Evolutionary conservation across 1,139 yeast species (phyloP).

Genomic region (Taphrina confusa): DNA sequence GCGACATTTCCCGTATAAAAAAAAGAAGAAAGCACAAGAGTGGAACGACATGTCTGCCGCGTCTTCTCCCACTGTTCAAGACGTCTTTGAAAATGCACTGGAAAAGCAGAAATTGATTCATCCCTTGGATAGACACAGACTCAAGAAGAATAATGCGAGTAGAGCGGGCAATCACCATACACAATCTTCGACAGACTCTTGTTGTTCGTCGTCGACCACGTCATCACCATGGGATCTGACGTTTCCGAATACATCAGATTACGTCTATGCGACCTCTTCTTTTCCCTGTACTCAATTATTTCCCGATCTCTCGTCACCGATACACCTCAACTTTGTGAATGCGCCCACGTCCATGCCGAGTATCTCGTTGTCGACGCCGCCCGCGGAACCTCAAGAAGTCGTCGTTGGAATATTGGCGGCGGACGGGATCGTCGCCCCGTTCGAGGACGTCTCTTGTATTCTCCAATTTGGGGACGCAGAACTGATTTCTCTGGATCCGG

Average conservation of each 20-base stretch:
- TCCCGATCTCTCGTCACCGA: too few species aligned
- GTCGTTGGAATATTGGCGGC: slow-evolving; percentile 2
- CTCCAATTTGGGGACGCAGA: not conserved
- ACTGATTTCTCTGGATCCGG: not conserved
- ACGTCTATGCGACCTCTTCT: too few species aligned
- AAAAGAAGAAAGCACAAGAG: too few species aligned
- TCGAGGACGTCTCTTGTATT: slow-evolving; percentile 8
- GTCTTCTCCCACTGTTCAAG: slow-evolving; percentile 1
- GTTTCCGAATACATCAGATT: too few species aligned
- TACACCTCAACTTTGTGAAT: not conserved
- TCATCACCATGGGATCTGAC: not conserved
- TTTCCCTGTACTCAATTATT: too few species aligned
- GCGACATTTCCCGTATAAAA: too few species aligned
- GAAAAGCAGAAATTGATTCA: not conserved
- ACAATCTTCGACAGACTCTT: not conserved
- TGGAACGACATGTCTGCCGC: not conserved
- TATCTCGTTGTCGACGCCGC: too few species aligned
- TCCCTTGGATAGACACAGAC: slow-evolving; percentile 2
- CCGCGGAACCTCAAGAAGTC: not conserved
- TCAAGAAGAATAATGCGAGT: not conserved
- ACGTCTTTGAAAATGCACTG: not conserved
- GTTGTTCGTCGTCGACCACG: not conserved
- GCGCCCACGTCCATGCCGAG: not conserved
- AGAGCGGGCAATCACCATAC: too few species aligned
- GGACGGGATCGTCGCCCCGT: slow-evolving; percentile 1